Evolutionary conservation across 2,329 filamentous ascomycete species (phyloP), one percentile per base, ranked within the genome.

Genomic region (Hypoxylon sp.): DNA sequence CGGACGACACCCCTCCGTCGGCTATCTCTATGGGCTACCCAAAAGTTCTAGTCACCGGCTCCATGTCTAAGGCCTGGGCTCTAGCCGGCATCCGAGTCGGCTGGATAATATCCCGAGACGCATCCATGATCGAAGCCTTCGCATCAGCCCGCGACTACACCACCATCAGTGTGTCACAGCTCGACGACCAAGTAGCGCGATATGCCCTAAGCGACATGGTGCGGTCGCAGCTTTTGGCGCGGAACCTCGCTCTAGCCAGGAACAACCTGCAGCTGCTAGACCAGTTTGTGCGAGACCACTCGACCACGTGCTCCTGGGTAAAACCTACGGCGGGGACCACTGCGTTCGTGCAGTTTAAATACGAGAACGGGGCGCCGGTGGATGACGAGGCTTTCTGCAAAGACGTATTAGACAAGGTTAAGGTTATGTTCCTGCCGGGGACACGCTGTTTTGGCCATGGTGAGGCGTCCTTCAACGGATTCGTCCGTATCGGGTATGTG

Each of bases 31-130:
- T 96, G 48, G 90, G 89, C 48, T 96, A 97, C 79, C 81, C 86
- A 2, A 91, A 90, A 62, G 86, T 88, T 22, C 84, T 97, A 33
- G 88, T 89, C 11, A 96, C 92, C 0, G 91, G 94, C 13, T 95
- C 92, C 17, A 89, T 97, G 84, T 95, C 92, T 27, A 97, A 97
- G 81, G 92, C 93, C 0, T 97, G 94, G 80, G 89, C 92, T 2
- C 82, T 97, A 3, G 93, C 94, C 0, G 94, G 94, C 1, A 90
- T 97, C 68, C 89, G 94, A 0, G 81, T 95, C 1, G 94, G 94
- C 33, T 98, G 94, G 94, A 85, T 95, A 64, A 92, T 92, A 2
- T 91, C 90, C 13, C 88, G 88, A 27, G 88, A 89, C 78, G 76
- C 78, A 4, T 81, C 82, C 0, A 84, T 97, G 62, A 85, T 95